A percentile compares a stretch with the other conserved stretches of the same genome.
These are phyloP conservation scores for Colletotrichum brevisporum DNA, from an alignment of 2,329 filamentous ascomycete species.

Conservation along the genomic window DNA sequence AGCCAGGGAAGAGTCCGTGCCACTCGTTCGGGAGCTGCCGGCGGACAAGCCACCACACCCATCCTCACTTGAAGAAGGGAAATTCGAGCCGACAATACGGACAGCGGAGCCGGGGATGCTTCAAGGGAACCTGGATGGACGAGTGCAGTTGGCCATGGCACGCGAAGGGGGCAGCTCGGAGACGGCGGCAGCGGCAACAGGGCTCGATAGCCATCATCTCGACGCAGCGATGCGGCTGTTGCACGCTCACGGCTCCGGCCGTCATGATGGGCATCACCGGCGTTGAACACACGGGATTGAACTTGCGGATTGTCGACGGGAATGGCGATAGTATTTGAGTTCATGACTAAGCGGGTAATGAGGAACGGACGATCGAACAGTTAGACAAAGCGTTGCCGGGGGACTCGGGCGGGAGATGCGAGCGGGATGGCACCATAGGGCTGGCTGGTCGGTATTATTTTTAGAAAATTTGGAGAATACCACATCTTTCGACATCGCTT, in stretches of 20 bases:
- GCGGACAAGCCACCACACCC: conserved; percentile 3
- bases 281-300: neutral
- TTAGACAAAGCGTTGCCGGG: conserved; percentile 6
- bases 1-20: too few species aligned
- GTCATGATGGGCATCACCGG: conserved; percentile 14
- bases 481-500: neutral
- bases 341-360: conserved; percentile 4
- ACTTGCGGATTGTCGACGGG: neutral
- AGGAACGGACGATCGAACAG: neutral
- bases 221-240: conserved; percentile 25
- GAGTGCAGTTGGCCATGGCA: neutral
- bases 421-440: conserved; percentile 2
- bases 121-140: neutral
- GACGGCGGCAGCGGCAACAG: conserved; percentile 7
- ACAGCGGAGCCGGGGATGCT: neutral
- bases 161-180: neutral
- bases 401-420: conserved; percentile 14
- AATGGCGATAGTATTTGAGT: conserved; percentile 6
- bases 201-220: conserved; percentile 23
- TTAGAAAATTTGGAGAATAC: conserved; percentile 12
- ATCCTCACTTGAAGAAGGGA: conserved; percentile 2
- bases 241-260: conserved; percentile 22
- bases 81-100: neutral
- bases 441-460: conserved; percentile 2
- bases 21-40: neutral